These are phyloP conservation scores for Botryotinia convoluta DNA, from an alignment of 2,329 filamentous ascomycete species.

Conservation along the genomic window DNA sequence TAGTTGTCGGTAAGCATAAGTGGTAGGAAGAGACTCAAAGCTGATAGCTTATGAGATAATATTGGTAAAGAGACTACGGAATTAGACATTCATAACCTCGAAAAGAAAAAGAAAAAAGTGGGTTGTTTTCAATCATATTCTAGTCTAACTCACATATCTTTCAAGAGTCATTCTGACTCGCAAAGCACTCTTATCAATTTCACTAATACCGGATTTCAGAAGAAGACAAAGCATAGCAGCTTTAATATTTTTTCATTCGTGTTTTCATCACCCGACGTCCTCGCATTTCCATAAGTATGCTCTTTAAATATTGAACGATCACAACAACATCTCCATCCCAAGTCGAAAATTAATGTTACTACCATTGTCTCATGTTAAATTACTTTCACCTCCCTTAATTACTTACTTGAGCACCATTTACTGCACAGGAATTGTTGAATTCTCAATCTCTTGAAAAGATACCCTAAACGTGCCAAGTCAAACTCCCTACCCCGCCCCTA, in stretches of 20 bases:
- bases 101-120: not conserved
- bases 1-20: not conserved
- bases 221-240: not conserved
- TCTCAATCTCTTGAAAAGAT: not conserved
- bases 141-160: not conserved
- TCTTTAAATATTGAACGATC: not conserved
- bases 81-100: not conserved
- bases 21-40: not conserved
- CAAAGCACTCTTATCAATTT: not conserved
- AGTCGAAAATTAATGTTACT: not conserved
- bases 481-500: not conserved
- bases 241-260: not conserved
- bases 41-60: not conserved
- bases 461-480: not conserved
- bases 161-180: not conserved
- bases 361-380: not conserved
- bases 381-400: not conserved
- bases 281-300: not conserved
- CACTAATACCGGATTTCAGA: not conserved
- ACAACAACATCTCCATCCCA: not conserved
- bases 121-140: not conserved
- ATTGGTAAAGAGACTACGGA: not conserved
- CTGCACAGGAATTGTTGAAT: not conserved
- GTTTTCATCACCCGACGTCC: not conserved
- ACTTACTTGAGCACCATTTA: not conserved